Evolutionary conservation across 495 filamentous ascomycete species (phyloP).

Genomic region (Annulohypoxylon moriforme): DNA sequence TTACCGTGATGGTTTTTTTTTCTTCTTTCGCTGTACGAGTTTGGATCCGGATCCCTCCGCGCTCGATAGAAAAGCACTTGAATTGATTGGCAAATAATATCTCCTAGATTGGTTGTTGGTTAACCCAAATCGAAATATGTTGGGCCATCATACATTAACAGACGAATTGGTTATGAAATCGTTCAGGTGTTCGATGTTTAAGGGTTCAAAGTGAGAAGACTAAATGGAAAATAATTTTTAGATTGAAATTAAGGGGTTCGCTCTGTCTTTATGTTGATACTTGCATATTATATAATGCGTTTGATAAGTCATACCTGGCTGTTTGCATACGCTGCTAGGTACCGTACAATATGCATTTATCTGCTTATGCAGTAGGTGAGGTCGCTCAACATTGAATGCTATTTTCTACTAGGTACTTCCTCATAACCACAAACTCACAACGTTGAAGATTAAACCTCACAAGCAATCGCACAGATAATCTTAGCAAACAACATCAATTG

Average conservation of each 20-base stretch:
- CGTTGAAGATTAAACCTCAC: no score
- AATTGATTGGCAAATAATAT: not conserved
- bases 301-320: no score
- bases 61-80: not conserved
- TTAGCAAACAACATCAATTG: not conserved
- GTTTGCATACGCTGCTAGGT: no score
- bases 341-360: not conserved
- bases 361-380: not conserved
- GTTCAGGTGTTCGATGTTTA: not conserved
- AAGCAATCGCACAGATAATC: not conserved
- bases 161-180: not conserved
- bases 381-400: not conserved
- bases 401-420: no score
- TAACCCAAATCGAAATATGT: not conserved
- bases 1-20: not conserved
- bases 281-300: not conserved
- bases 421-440: not conserved
- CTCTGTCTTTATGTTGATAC: not conserved
- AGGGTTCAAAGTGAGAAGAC: not conserved
- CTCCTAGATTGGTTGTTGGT: not conserved
- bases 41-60: constrained; percentile 19
- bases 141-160: not conserved
- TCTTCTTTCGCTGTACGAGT: constrained; percentile 3
- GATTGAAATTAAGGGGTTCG: not conserved
- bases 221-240: not conserved